Evolutionary conservation across 2,329 filamentous ascomycete species (phyloP).

Genomic region (Curvularia verruculosa): DNA sequence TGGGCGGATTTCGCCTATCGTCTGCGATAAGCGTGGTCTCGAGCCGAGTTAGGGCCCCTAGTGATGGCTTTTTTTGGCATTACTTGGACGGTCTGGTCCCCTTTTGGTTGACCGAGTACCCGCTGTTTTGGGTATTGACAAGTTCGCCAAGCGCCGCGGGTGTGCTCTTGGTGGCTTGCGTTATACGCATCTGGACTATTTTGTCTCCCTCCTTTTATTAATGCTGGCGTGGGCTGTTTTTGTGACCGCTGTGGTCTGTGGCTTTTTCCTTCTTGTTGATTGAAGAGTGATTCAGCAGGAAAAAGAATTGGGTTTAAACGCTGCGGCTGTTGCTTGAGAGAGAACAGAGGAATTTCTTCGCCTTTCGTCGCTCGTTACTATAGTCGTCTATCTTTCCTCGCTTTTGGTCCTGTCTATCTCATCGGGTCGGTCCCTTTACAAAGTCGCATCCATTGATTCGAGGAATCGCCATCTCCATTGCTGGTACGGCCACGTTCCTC

Average conservation of each 20-base stretch:
- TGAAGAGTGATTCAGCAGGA: neutral
- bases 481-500: neutral
- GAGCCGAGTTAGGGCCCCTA: neutral
- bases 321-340: neutral
- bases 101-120: neutral
- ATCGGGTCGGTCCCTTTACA: neutral
- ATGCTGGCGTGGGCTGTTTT: neutral
- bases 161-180: slow-evolving; percentile 1
- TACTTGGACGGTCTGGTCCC: neutral
- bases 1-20: neutral
- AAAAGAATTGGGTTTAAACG: neutral
- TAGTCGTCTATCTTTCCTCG: neutral
- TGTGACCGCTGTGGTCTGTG: neutral
- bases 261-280: neutral
- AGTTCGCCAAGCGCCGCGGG: neutral
- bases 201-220: slow-evolving; percentile 2
- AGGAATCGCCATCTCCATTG: neutral
- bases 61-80: neutral
- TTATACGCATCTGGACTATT: neutral
- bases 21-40: neutral
- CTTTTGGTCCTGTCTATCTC: neutral
- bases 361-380: neutral
- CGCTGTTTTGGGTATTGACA: slow-evolving; percentile 4
- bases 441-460: neutral
- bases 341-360: neutral